Evolutionary conservation across 2,329 filamentous ascomycete species (phyloP).

Genomic region (Chalaropsis thielavioides): DNA sequence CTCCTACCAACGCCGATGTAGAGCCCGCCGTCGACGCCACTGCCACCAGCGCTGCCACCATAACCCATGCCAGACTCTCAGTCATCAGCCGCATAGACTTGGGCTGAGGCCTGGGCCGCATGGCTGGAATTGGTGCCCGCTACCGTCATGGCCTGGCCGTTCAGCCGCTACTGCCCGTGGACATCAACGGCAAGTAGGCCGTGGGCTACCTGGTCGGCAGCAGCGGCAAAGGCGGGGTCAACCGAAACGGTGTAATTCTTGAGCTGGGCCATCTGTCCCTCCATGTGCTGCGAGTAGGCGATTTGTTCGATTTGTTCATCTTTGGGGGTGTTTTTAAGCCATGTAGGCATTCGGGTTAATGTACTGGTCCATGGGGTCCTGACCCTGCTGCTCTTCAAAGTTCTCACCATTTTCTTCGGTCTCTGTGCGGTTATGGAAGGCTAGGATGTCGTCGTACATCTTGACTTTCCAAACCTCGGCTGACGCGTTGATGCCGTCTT

Average conservation of each 20-base stretch:
- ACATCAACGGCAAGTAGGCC: background rate
- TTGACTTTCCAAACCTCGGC: slow-evolving; percentile 99
- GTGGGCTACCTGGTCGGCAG: background rate
- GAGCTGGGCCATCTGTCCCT: slow-evolving; percentile 1
- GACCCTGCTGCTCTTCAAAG: background rate
- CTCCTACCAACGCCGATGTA: no score
- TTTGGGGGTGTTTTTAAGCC: slow-evolving; percentile 11
- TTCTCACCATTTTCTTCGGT: slow-evolving; percentile 11
- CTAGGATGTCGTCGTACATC: slow-evolving; percentile 82
- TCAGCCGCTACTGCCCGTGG: background rate
- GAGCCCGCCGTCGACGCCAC: no score
- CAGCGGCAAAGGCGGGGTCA: slow-evolving; percentile 11
- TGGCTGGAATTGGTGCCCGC: background rate
- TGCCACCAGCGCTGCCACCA: no score
- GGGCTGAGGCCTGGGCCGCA: background rate
- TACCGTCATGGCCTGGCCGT: no score
- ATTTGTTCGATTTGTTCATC: slow-evolving; percentile 9
- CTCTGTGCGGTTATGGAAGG: slow-evolving; percentile 77
- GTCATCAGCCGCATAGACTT: background rate
- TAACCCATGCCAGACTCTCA: no score
- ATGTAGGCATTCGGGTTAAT: slow-evolving; percentile 16
- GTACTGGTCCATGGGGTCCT: slow-evolving; percentile 13
- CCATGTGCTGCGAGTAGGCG: slow-evolving; percentile 6
- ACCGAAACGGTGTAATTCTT: slow-evolving; percentile 6
- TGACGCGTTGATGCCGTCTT: slow-evolving; percentile 90